Evolutionary conservation across 805 yeast genomes (phyloP).

Genomic region (Blastobotrys peoriensis): DNA sequence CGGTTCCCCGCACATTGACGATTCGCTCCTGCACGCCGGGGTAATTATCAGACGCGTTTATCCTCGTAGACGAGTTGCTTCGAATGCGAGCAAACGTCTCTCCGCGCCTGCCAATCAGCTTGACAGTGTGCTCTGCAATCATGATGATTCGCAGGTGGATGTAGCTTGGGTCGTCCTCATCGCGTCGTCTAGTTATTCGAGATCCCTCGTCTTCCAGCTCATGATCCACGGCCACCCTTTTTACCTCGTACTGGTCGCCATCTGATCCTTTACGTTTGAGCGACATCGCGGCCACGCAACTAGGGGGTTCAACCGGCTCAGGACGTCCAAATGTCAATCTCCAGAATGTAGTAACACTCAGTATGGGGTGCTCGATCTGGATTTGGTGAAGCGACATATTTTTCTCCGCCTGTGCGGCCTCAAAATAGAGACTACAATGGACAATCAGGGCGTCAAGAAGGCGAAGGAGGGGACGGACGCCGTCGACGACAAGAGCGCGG

Average conservation of each 20-base stretch:
- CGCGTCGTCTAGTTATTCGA: neutral
- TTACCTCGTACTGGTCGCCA: neutral
- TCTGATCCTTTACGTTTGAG: neutral
- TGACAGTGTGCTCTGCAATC: constrained; percentile 66
- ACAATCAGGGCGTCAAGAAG: too few species aligned
- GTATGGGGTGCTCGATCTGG: too few species aligned
- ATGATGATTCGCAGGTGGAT: constrained; percentile 71
- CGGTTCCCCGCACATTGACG: constrained; percentile 63
- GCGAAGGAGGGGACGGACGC: too few species aligned
- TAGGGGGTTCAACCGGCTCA: neutral
- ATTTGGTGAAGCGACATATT: too few species aligned
- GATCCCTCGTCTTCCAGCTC: constrained; percentile 2
- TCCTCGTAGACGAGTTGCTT: constrained; percentile 54
- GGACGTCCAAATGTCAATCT: too few species aligned
- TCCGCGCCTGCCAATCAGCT: constrained; percentile 77
- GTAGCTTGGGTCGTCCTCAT: neutral
- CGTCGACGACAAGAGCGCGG: too few species aligned
- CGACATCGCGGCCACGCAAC: neutral
- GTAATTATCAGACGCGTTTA: constrained; percentile 67
- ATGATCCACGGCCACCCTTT: constrained; percentile 12
- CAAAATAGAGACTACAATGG: too few species aligned
- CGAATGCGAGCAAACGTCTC: constrained; percentile 61
- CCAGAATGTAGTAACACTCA: too few species aligned
- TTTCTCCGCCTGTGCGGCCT: too few species aligned
- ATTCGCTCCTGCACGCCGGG: constrained; percentile 70